These are phyloP conservation scores for Amoebophrya sp. DNA, from an alignment of 169 alveolate genomes.

Conservation along the genomic window DNA sequence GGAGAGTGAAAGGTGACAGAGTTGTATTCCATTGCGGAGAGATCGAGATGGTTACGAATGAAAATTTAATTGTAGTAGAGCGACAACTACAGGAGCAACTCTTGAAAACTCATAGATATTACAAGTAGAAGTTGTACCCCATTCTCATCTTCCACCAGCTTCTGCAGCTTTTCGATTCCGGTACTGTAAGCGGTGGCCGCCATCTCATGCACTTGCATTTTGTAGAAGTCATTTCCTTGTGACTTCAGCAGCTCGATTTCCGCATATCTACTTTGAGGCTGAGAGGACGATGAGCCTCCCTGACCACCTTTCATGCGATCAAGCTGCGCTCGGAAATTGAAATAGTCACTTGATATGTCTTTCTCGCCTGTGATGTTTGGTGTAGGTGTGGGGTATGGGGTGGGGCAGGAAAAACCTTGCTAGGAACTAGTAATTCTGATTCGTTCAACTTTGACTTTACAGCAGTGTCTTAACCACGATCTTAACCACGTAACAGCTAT, in stretches of 20 bases:
- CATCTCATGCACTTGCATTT: neutral
- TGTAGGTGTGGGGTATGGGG: neutral
- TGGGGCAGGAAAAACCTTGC: neutral
- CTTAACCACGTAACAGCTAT: too few relatives aligned
- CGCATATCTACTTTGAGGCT: neutral
- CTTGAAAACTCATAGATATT: neutral
- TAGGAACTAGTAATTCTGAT: neutral
- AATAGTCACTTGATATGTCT: neutral
- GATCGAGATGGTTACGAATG: neutral
- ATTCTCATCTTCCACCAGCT: neutral
- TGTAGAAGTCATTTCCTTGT: neutral
- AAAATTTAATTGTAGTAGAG: too few relatives aligned
- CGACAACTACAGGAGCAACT: neutral
- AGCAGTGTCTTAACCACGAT: too few relatives aligned
- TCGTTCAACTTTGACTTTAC: neutral
- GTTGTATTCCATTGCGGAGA: neutral
- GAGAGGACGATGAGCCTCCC: neutral
- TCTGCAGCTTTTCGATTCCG: neutral
- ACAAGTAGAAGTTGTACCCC: neutral
- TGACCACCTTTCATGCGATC: neutral
- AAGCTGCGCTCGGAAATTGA: neutral
- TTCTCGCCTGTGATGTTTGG: neutral
- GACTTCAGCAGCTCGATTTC: neutral
- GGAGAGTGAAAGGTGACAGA: neutral
- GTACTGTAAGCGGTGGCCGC: neutral